Evolutionary conservation across 805 yeast genomes (phyloP), one percentile per base, ranked within the genome.

Genomic region (Wickerhamomyces chambardii): DNA sequence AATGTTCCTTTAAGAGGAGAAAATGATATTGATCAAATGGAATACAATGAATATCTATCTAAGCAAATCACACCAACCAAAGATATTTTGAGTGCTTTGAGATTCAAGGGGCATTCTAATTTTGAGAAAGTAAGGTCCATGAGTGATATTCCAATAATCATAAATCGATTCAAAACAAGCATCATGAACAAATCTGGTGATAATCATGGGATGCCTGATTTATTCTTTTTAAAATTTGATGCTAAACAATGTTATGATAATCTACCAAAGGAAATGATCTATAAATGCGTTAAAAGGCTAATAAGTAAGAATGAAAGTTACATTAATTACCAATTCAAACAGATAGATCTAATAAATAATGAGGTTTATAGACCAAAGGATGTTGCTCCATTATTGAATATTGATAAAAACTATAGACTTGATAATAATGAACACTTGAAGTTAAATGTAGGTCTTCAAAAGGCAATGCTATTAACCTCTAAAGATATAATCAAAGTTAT

Each of bases 201-300:
- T 0, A 29, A 16, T 2, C 30, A 34, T 2, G 11, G 32, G 2
- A n/a, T 66, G 4, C 74, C 74, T 0, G 33, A 43, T 2, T 42
- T 78, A 0, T 70, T 62, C 47, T 70, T 70, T 14, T 61, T 82
- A 18, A 84, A 83, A 44, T 82, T 85, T 53, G 97, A 89, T 52
- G 75, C 84, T 42, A 68, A 66, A 36, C 68, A 78, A 4, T 86
- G 95, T 37, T 89, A 75, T 52, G 97, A 90, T 47, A 70, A 76
- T 3, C 60, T 87, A 15, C 77, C 83, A 14, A 71, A 69, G 31
- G 43, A 47, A 0, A 64, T 63, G 38, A 59, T 73, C 2, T 36
- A 65, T 2, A 42, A 53, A 4, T 48, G 65, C 21, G 43, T 72
- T n/a, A n/a, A n/a, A n/a, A n/a, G n/a, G n/a, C n/a, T n/a, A n/a